Evolutionary conservation across 352 stramenopile species (phyloP), one percentile per base, ranked within the genome.

Genomic region (Plasmopara viticola): DNA sequence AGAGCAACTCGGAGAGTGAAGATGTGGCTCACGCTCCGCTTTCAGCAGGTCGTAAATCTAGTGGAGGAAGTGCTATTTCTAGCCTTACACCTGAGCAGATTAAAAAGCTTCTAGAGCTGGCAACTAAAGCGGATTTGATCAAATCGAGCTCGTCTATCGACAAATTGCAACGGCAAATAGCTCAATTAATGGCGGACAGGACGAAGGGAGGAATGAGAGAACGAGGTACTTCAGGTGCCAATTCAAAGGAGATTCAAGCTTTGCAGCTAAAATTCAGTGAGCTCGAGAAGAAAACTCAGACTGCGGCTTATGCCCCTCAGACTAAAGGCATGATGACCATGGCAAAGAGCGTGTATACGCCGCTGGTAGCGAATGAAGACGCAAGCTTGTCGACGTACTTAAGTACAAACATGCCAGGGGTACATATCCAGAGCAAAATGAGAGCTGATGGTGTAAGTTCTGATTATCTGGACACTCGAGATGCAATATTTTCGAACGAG

Each of bases 391-490:
- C 64, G 9, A 90, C 86, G 34, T 94, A 92, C 55, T 94, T 94
- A 48, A 62, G 72, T 28, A 81, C 92, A 69, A 63, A 69, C 20
- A 94, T 94, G 79, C 77, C 81, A 0, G 44, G 74, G 0, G 84
- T 92, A 2, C 77, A 92, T 51, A 88, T 94, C 58, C 87, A 87
- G 44, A 56, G 48, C 5, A 92, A 92, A 42, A 94, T 94, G 78
- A 62, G 85, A 45, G 60, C 66, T 25, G 20, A 25, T 3, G 20
- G 20, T 25, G 20, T 25, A 25, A 25, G 20, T 25, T 25, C 20
- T 25, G 20, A 25, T 25, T 25, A 25, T 25, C 20, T 25, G 20
- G 20, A 25, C 20, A 25, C 20, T 25, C 20, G 20, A 25, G 20
- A 25, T 25, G 20, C 20, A 25, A 25, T 25, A 1, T 25, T 25